Evolutionary conservation across 768 basidiomycete species (phyloP), one percentile per base, ranked within the genome.

Genomic region (Podaxis pistillaris): DNA sequence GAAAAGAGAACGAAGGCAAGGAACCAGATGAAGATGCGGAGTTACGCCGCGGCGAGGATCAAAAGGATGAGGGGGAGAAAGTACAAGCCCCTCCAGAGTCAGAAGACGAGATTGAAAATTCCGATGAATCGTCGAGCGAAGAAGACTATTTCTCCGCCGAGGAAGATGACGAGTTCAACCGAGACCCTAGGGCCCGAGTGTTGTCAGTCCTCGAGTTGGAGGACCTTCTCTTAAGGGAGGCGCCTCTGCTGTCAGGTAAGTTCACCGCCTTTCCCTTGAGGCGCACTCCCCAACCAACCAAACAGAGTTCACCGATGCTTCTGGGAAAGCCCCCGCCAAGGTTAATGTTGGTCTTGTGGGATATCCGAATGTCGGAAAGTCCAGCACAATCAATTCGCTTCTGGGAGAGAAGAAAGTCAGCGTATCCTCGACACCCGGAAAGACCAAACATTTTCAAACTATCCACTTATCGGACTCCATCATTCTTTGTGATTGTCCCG

Each of bases 391-490:
- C 70, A 99, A 99, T 72, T 91, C 96, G 5, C 82, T 99, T 6
- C 81, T 99, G 4, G 97, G 96, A 40, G 91, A 94, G 73, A 96
- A 97, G 79, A 94, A 93, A 82, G 97, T 99, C 65, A 97, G 94
- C 71, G 97, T 99, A 28, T 98, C 96, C 3, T 88, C 96, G 0
- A 99, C 97, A 0, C 97, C 97, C 0, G 97, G 97, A 65, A 93
- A 98, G 78, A 99, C 97, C 13, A 99, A 99, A 72, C 96, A 99
- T 75, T 98, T 98, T 77, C 97, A 99, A 75, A 98, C 97, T 0
- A 95, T 98, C 68, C 87, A 94, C 69, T 83, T 99, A n/a, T 95
- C 94, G 11, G 85, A 90, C 17, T 80, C 86, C 2, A 89, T 98
- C 46, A 80, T 89, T 51, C 84, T 99, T 19, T 98, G 96, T 68